phyloP scores from a whole-genome alignment of 164 flowering plant genomes.

The Tinospora cordifolia region DNA sequence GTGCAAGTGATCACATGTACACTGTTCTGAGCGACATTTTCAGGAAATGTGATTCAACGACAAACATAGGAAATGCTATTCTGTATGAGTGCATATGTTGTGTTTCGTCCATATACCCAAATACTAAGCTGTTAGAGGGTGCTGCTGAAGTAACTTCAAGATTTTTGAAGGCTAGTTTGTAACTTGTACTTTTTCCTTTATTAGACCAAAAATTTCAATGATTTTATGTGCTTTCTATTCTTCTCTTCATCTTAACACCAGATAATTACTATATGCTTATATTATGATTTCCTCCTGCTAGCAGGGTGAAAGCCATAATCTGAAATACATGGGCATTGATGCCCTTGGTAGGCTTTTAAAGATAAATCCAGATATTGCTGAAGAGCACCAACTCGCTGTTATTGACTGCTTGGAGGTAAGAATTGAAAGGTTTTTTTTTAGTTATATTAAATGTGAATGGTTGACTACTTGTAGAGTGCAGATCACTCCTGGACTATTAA shows the following conservation, averaged over 20 bases:
- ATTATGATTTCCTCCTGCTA: conserved; percentile 11
- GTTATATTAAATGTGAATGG: neutral
- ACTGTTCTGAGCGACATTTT: conserved; percentile 81
- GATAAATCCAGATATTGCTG: conserved; percentile 91
- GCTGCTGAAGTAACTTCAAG: conserved; percentile 87
- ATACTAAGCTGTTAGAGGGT: conserved; percentile 70
- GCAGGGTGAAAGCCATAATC: conserved; percentile 93
- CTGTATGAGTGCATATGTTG: conserved; percentile 90
- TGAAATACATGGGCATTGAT: conserved; percentile 96
- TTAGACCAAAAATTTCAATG: neutral
- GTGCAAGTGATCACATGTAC: conserved; percentile 85
- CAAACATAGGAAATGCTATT: conserved; percentile 93
- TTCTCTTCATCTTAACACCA: neutral
- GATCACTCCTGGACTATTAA: neutral
- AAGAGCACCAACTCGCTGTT: conserved; percentile 95
- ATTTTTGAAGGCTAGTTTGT: conserved; percentile 69
- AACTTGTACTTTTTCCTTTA: conserved; percentile 3
- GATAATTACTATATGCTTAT: neutral
- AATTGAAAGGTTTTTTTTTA: neutral
- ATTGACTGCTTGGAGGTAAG: conserved; percentile 98
- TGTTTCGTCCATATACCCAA: conserved; percentile 77
- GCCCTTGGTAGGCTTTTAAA: conserved; percentile 84
- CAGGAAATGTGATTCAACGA: conserved; percentile 73
- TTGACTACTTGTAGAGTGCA: neutral
- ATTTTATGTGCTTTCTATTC: neutral